These are phyloP conservation scores for Leucocoprinus leucothites DNA, from an alignment of 768 basidiomycete species.

Conservation along the genomic window DNA sequence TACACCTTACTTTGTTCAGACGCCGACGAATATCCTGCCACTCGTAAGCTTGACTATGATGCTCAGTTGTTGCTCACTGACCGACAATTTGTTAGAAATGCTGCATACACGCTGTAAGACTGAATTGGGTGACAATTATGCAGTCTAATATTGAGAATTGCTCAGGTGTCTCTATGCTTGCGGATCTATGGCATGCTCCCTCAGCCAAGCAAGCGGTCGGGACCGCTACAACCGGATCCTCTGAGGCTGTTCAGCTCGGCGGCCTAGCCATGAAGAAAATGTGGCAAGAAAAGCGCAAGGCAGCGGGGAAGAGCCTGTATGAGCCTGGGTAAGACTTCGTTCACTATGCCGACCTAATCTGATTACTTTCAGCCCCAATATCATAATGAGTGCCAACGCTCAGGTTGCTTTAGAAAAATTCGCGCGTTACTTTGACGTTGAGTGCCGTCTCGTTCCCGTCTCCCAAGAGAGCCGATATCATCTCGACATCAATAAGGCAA, in stretches of 20 bases:
- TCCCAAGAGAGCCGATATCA: conserved; percentile 50
- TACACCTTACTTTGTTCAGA: conserved; percentile 20
- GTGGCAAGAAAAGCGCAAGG: conserved; percentile 68
- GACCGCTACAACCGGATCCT: conserved; percentile 69
- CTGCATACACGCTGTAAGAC: conserved; percentile 50
- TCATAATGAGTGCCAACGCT: conserved; percentile 69
- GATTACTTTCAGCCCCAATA: conserved; percentile 44
- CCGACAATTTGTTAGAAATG: conserved; percentile 29
- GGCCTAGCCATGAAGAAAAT: conserved; percentile 72
- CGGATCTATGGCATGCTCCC: conserved; percentile 69
- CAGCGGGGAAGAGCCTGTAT: conserved; percentile 66
- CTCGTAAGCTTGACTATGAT: conserved; percentile 32
- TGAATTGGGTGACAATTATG: background rate
- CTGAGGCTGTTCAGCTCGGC: conserved; percentile 73
- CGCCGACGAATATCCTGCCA: conserved; percentile 64
- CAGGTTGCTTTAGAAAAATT: conserved; percentile 74
- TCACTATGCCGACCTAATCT: background rate
- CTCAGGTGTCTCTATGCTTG: conserved; percentile 46
- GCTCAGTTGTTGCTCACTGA: background rate
- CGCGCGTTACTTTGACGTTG: conserved; percentile 70
- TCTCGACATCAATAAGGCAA: conserved; percentile 58
- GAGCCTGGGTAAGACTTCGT: conserved; percentile 56
- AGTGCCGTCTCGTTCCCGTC: conserved; percentile 52
- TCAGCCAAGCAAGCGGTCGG: conserved; percentile 61
- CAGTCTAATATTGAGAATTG: conserved; percentile 1